These are phyloP conservation scores for Filobasidium wieringae DNA, from an alignment of 768 basidiomycete species.

Conservation along the genomic window DNA sequence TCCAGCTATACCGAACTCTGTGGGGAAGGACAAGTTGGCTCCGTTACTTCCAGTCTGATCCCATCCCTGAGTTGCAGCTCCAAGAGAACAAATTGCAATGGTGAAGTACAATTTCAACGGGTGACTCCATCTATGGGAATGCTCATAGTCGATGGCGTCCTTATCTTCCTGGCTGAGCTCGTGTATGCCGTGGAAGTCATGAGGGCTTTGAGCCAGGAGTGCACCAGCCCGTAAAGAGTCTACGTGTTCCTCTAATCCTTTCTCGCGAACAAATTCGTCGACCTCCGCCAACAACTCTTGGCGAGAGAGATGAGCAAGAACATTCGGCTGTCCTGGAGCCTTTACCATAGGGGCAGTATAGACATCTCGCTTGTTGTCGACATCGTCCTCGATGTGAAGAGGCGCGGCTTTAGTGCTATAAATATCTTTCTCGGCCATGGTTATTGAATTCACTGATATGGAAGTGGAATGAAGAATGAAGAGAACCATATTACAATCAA, in stretches of 20 bases:
- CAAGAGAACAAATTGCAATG: conserved; percentile 23
- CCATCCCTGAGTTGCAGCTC: conserved; percentile 33
- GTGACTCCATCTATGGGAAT: conserved; percentile 33
- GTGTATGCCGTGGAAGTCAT: conserved; percentile 19
- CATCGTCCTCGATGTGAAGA: no score
- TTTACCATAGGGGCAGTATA: no score
- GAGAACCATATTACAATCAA: no score
- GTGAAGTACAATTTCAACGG: conserved; percentile 29
- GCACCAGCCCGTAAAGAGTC: conserved; percentile 22
- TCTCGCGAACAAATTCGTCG: conserved; percentile 19
- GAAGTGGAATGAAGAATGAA: no score
- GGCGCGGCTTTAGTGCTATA: no score
- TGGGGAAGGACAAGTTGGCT: conserved; percentile 36
- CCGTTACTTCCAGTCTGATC: conserved; percentile 33
- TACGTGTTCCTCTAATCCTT: conserved; percentile 23
- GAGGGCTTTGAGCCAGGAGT: conserved; percentile 27
- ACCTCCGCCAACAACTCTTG: conserved; percentile 17
- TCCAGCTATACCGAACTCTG: conserved; percentile 24
- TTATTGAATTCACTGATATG: no score
- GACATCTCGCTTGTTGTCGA: no score
- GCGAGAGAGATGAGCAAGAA: neutral
- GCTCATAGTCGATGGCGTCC: conserved; percentile 25
- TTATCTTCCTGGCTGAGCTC: conserved; percentile 32
- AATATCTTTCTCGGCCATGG: no score
- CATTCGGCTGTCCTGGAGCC: no score